These are phyloP conservation scores for Pistacia vera DNA, from an alignment of 345 rosid species.

Conservation along the genomic window DNA sequence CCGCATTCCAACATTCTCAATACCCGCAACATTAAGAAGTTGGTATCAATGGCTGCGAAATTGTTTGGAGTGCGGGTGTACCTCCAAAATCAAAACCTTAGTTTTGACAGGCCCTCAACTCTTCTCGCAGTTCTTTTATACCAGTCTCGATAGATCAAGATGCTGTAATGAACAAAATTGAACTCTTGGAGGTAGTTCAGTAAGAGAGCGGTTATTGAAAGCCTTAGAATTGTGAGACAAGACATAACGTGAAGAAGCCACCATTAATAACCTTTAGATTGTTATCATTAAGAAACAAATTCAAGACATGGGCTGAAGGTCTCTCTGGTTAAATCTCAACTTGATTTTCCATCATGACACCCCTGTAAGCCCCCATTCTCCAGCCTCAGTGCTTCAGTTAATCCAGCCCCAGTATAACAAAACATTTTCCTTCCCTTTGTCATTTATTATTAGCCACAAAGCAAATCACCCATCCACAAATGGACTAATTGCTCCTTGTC, in stretches of 20 bases:
- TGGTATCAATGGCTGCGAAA: constrained; percentile 10
- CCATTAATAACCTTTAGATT: constrained; percentile 9
- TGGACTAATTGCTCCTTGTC: too few species aligned
- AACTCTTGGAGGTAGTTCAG: constrained; percentile 29
- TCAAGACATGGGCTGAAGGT: constrained; percentile 24
- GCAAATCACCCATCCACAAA: constrained; percentile 43
- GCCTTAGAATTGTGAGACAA: constrained; percentile 32
- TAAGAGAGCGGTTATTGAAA: constrained; percentile 21
- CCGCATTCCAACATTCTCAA: too few species aligned
- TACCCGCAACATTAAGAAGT: too few species aligned
- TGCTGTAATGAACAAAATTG: constrained; percentile 10
- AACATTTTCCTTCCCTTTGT: constrained; percentile 15
- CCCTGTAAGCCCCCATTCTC: constrained; percentile 21
- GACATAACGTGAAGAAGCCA: constrained; percentile 23
- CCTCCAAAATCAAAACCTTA: constrained; percentile 23
- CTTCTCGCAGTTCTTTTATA: constrained; percentile 24
- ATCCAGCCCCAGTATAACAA: too few species aligned
- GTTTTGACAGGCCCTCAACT: not conserved
- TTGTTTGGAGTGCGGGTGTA: not conserved
- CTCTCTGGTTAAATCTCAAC: constrained; percentile 18
- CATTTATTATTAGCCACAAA: constrained; percentile 32
- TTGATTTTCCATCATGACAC: constrained; percentile 29
- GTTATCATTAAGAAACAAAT: constrained; percentile 23
- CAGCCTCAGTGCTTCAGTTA: not conserved
- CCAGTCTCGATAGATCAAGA: constrained; percentile 31